Evolutionary conservation across 2,329 filamentous ascomycete genomes (phyloP).

Genomic region (Fusarium sp.): DNA sequence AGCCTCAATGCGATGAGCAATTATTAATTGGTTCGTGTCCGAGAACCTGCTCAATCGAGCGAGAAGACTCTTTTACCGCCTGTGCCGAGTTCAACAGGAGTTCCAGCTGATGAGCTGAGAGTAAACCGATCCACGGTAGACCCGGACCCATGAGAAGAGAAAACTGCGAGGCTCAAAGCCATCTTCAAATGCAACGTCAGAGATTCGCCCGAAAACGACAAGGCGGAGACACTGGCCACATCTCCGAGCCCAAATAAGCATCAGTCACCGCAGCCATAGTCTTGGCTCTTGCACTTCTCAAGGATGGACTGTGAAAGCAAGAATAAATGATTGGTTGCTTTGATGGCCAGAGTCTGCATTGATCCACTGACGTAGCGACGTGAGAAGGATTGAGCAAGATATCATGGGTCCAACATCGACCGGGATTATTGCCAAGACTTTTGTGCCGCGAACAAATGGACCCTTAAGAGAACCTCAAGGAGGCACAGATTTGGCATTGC

Average conservation of each 20-base stretch:
- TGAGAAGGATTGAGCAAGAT: conserved; percentile 16
- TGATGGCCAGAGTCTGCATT: background rate
- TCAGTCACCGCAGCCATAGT: background rate
- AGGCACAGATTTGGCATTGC: background rate
- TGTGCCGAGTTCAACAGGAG: background rate
- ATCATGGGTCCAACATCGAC: background rate
- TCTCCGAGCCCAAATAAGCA: background rate
- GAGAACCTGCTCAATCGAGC: background rate
- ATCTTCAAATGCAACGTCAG: background rate
- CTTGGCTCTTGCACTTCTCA: background rate
- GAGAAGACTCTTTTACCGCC: background rate
- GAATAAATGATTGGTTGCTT: background rate
- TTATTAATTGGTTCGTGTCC: background rate
- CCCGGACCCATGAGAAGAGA: background rate
- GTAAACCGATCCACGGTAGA: background rate
- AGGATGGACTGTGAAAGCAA: background rate
- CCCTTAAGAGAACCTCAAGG: background rate
- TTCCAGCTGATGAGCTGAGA: background rate
- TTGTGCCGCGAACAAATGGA: background rate
- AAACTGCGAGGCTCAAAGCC: background rate
- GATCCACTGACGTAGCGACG: background rate
- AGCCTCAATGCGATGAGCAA: background rate
- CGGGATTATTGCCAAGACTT: background rate
- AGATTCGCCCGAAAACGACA: background rate
- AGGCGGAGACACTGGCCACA: background rate